Evolutionary conservation across 352 stramenopile genomes (phyloP), one percentile per base, ranked within the genome.

Genomic region (Phytophthora podocarpi): DNA sequence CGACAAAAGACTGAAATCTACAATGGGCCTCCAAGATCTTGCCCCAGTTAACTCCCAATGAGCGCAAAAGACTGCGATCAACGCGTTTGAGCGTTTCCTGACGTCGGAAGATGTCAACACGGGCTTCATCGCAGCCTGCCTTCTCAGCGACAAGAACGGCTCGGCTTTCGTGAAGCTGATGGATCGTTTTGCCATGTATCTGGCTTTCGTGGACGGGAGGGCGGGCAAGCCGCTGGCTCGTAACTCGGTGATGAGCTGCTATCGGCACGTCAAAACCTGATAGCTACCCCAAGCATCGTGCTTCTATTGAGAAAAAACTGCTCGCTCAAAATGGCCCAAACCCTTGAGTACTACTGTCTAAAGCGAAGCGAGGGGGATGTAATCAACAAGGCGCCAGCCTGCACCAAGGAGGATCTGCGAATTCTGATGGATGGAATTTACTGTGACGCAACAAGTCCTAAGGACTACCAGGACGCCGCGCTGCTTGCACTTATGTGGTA

Each of bases 161-260:
- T 48, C 49, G 13, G 41, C 23, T 32, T 57, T n/a, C n/a, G n/a
- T n/a, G n/a, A n/a, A n/a, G n/a, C n/a, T n/a, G n/a, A n/a, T n/a
- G n/a, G n/a, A n/a, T 56, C 45, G 27, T 65, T 63, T 51, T 53
- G 54, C 23, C 8, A 5, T 59, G 13, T 26, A 67, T 45, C 18
- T 71, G 2, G 34, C 36, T 1, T 61, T 61, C 30, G 37, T 28
- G 13, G 40, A 55, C 1, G 47, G 61, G 3, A 13, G 39, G 9
- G 28, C 3, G 7, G 43, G 50, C 1, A 45, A 62, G 20, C 34
- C 20, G 2, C 39, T 61, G 0, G 42, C 55, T 11, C 12, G 39
- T 15, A 66, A 67, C 28, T 58, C 48, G 0, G 30, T 67, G 0
- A 62, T 67, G 49, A 46, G 40, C 23, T 71, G 62, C 56, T 67